phyloP scores from a whole-genome alignment of 2,329 filamentous ascomycete genomes.

The Pseudogymnoascus sp. region DNA sequence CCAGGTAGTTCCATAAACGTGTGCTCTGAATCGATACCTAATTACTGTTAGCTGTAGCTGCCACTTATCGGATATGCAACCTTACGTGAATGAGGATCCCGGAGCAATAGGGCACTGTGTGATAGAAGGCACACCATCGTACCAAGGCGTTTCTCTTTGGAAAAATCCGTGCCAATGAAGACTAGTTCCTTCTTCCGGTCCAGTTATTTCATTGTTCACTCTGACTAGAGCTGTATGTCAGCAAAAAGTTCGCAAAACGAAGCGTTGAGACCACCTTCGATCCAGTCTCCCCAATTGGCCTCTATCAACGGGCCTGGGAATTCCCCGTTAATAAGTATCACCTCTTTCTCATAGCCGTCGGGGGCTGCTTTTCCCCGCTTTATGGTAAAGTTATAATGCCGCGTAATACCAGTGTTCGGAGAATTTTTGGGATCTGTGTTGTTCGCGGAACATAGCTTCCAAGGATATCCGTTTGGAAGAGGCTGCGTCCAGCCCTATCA shows the following conservation, averaged over 20 bases:
- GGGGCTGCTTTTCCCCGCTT: constrained; percentile 18
- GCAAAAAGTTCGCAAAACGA: not conserved
- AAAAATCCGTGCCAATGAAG: constrained; percentile 45
- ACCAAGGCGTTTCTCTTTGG: constrained; percentile 33
- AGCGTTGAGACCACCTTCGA: constrained; percentile 5
- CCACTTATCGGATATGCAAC: not conserved
- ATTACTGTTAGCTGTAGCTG: constrained; percentile 15
- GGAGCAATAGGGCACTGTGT: constrained; percentile 60
- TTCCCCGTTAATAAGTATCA: constrained; percentile 30
- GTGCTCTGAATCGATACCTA: constrained; percentile 26
- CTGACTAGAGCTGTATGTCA: constrained; percentile 23
- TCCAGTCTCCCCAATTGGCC: constrained; percentile 32
- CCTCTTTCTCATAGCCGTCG: constrained; percentile 26
- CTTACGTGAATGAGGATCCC: constrained; percentile 19
- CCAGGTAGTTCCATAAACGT: constrained; percentile 44
- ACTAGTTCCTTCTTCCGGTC: constrained; percentile 38
- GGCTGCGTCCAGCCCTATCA: constrained; percentile 25
- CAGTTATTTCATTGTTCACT: constrained; percentile 29
- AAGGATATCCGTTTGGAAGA: constrained; percentile 42
- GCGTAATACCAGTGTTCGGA: constrained; percentile 35
- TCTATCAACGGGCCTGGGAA: constrained; percentile 33
- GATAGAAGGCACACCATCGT: constrained; percentile 40
- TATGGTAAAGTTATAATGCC: constrained; percentile 29
- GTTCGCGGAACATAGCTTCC: constrained; percentile 38
- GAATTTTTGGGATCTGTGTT: constrained; percentile 31